Percentiles rank a stretch among this genome's conserved stretches.
These are phyloP conservation scores for Nicotiana benthamiana DNA, from an alignment of 257 asterid genomes.

Conservation along the genomic window DNA sequence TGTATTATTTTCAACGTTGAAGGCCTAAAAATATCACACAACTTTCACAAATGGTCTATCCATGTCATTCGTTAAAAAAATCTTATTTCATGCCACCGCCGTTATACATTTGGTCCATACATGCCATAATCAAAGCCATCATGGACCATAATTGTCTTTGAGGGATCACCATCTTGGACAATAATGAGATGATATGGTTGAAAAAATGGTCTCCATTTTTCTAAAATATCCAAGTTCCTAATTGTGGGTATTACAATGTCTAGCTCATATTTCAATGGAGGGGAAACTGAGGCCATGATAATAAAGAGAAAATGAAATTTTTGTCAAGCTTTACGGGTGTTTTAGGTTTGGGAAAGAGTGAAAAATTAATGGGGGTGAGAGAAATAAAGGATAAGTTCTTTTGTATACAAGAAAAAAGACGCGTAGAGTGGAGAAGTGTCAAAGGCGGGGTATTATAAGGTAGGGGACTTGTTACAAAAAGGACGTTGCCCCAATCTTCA, in stretches of 20 bases:
- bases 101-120: too few relatives aligned
- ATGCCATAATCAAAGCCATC: slow-evolving; percentile 65
- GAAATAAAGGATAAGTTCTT: not conserved
- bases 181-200: slow-evolving; percentile 77
- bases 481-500: not conserved
- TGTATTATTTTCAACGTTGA: too few relatives aligned
- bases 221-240: slow-evolving; percentile 70
- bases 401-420: not conserved
- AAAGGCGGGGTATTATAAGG: not conserved
- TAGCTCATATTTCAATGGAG: slow-evolving; percentile 62
- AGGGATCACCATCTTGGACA: slow-evolving; percentile 83
- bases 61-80: too few relatives aligned
- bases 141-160: slow-evolving; percentile 67
- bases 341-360: not conserved
- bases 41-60: too few relatives aligned
- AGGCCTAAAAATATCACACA: too few relatives aligned
- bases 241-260: slow-evolving; percentile 86
- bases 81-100: too few relatives aligned
- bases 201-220: slow-evolving; percentile 86
- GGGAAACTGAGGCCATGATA: slow-evolving; percentile 39
- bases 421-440: not conserved
- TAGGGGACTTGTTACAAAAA: not conserved
- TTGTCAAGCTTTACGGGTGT: not conserved
- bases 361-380: not conserved
- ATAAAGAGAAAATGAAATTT: too few relatives aligned